Percentiles rank a stretch among this genome's conserved stretches.
Conservation (phyloP, 2,329 filamentous ascomycete genomes). For the Penicillium frequentans region DNA sequence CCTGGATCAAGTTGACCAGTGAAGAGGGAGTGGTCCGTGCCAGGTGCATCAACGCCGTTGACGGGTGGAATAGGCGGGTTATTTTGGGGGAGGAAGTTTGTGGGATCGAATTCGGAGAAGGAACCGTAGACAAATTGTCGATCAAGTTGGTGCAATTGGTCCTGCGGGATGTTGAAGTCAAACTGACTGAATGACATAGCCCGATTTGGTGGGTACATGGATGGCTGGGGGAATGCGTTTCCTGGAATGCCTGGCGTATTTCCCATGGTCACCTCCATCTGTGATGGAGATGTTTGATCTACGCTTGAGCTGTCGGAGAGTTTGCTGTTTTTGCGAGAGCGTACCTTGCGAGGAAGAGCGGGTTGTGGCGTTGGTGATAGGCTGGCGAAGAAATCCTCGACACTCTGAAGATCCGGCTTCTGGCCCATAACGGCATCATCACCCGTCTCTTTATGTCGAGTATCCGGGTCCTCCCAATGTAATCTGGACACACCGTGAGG, state of each 20-base stretch:
- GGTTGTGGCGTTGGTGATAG: conserved; percentile 62
- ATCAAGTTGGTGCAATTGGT: conserved; percentile 66
- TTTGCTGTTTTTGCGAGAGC: conserved; percentile 30
- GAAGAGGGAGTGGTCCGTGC: conserved; percentile 32
- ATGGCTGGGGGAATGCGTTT: conserved; percentile 39
- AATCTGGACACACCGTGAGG: conserved; percentile 84
- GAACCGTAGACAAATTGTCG: conserved; percentile 74
- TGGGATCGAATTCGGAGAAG: conserved; percentile 59
- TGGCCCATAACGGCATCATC: conserved; percentile 89
- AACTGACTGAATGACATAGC: conserved; percentile 34
- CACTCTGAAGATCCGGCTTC: conserved; percentile 85
- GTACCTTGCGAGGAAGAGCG: conserved; percentile 46
- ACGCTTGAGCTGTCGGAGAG: conserved; percentile 22
- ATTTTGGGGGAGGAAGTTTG: conserved; percentile 31
- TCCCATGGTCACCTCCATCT: conserved; percentile 31
- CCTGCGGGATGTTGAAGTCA: conserved; percentile 39
- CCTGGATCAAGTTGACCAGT: conserved; percentile 36
- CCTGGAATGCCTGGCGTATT: conserved; percentile 30
- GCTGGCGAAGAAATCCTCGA: conserved; percentile 89
- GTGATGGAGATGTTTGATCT: conserved; percentile 29
- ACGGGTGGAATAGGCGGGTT: conserved; percentile 29
- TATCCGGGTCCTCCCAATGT: conserved; percentile 76
- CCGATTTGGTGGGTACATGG: conserved; percentile 32
- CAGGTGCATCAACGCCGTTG: conserved; percentile 24
- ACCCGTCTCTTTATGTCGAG: conserved; percentile 70